These are phyloP conservation scores for Synchytrium microbalum DNA, from an alignment of 371 early-diverging fungal genomes.

Conservation along the genomic window DNA sequence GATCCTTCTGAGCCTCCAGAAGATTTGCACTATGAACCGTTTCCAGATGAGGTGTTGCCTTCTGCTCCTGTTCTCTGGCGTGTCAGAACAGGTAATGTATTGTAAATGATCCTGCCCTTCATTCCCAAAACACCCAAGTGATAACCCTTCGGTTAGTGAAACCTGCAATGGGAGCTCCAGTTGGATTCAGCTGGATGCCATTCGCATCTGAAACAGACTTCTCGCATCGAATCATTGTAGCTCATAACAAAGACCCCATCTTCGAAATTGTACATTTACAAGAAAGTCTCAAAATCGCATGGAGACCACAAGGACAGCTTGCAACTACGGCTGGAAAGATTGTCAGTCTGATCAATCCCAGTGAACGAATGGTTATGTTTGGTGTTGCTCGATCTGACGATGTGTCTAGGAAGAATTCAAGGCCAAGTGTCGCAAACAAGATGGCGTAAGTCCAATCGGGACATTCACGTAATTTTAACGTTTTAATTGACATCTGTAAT, in stretches of 20 bases:
- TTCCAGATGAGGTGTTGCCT: background rate
- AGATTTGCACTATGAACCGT: background rate
- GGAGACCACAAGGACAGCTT: slow-evolving; percentile 56
- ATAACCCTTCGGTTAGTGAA: slow-evolving; percentile 24
- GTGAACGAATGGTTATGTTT: slow-evolving; percentile 12
- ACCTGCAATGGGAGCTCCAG: slow-evolving; percentile 35
- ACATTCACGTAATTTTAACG: too few relatives aligned
- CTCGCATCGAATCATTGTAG: slow-evolving; percentile 32
- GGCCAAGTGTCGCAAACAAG: too few relatives aligned
- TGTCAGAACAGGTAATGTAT: background rate
- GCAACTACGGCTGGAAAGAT: slow-evolving; percentile 42
- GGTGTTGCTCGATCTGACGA: slow-evolving; percentile 11
- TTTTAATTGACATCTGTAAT: too few relatives aligned
- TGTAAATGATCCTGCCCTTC: background rate
- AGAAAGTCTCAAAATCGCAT: slow-evolving; percentile 51
- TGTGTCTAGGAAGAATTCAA: slow-evolving; percentile 21
- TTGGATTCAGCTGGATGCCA: slow-evolving; percentile 60
- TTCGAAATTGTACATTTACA: slow-evolving; percentile 52
- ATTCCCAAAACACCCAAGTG: background rate
- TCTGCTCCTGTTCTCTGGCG: background rate
- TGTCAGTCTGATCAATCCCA: slow-evolving; percentile 18
- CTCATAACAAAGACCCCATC: slow-evolving; percentile 51
- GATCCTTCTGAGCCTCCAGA: background rate
- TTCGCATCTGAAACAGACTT: slow-evolving; percentile 22
- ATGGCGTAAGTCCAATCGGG: too few relatives aligned